phyloP scores from a whole-genome alignment of 202 grass and related monocot species.

The Zoysia matrella region DNA sequence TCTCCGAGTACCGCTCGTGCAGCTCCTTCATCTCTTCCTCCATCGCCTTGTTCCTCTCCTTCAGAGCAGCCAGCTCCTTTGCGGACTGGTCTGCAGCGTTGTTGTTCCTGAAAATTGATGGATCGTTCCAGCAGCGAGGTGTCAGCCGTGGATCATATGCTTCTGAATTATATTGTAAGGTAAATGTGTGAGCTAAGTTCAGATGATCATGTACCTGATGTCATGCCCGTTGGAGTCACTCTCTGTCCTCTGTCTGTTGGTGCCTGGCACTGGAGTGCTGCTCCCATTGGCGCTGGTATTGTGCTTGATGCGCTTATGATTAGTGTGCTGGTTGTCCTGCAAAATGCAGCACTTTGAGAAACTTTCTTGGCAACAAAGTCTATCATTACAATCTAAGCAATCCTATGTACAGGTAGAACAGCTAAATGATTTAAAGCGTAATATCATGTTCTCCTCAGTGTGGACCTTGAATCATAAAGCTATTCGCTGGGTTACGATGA shows the following conservation, averaged over 20 bases:
- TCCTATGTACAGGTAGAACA: constrained; percentile 35
- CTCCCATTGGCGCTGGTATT: not conserved
- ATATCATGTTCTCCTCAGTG: constrained; percentile 29
- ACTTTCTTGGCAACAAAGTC: constrained; percentile 31
- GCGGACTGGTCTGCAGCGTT: constrained; percentile 7
- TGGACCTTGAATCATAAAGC: constrained; percentile 38
- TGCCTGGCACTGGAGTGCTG: constrained; percentile 11
- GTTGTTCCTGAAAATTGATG: constrained; percentile 15
- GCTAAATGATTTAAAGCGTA: constrained; percentile 28
- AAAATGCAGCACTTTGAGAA: constrained; percentile 39
- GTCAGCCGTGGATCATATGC: constrained; percentile 7
- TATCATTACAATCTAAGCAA: constrained; percentile 41
- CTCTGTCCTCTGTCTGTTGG: constrained; percentile 18
- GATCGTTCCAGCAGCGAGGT: not conserved
- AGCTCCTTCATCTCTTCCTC: constrained; percentile 85
- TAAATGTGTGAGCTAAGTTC: not conserved
- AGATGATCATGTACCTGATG: constrained; percentile 40
- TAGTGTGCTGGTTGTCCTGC: constrained; percentile 51
- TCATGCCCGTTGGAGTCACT: constrained; percentile 35
- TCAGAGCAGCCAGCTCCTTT: constrained; percentile 62
- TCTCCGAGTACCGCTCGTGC: constrained; percentile 83
- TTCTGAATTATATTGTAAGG: not conserved
- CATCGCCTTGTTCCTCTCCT: constrained; percentile 71
- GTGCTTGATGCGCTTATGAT: constrained; percentile 50
- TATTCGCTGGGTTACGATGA: constrained; percentile 22